Conservation (phyloP, 257 asterid species). For the Penstemon newberryi region DNA sequence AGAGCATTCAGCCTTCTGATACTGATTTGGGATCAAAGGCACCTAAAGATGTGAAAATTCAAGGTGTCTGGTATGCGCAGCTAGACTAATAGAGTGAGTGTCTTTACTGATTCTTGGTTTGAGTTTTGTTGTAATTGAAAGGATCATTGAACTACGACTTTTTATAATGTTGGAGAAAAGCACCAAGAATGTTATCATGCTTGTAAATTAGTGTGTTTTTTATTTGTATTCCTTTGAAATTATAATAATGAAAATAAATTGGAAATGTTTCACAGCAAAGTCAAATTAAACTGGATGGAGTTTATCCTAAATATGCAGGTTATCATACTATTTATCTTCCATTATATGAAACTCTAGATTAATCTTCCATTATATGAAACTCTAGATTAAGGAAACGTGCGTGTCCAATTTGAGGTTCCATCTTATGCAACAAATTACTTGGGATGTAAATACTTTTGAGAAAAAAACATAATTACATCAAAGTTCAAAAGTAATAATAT, state of each 20-base stretch:
- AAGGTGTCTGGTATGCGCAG: slow-evolving; percentile 97
- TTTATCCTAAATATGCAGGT: neutral
- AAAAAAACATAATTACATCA: neutral
- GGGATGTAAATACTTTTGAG: neutral
- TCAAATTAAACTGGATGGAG: slow-evolving; percentile 4
- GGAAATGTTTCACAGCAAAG: neutral
- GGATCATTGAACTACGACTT: slow-evolving; percentile 28
- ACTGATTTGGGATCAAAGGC: slow-evolving; percentile 94
- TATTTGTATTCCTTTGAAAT: neutral
- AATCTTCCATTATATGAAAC: neutral
- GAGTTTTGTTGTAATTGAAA: slow-evolving; percentile 42
- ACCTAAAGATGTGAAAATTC: slow-evolving; percentile 93
- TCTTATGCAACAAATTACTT: no score
- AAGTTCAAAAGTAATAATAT: neutral
- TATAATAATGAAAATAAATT: slow-evolving; percentile 15
- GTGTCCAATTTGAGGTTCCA: no score
- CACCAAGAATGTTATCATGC: slow-evolving; percentile 34
- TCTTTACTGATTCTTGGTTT: slow-evolving; percentile 35
- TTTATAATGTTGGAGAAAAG: slow-evolving; percentile 33
- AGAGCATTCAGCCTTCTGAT: slow-evolving; percentile 95
- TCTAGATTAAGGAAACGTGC: neutral
- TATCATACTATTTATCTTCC: neutral
- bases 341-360: neutral
- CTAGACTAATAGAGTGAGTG: slow-evolving; percentile 53
- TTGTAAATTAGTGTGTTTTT: slow-evolving; percentile 43